Percentiles rank a stretch among this genome's conserved stretches.
phyloP scores from a whole-genome alignment of 176 grass and related monocot genomes.

The barley (Hordeum vulgare) region MorexV3_pseudomolecules_assembly NC_058522.1:5165653-5166152 shows the following conservation, averaged over 20 bases:
- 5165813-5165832: neutral
- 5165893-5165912: constrained; percentile 11
- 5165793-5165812: neutral
- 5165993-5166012: constrained; percentile 5
- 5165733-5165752: too few species aligned
- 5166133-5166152: constrained; percentile 17
- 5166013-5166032: neutral
- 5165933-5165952: neutral
- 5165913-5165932: neutral
- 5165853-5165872: neutral
- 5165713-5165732: neutral
- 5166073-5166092: constrained; percentile 33
- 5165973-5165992: constrained; percentile 31
- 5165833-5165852: too few species aligned
- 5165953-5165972: constrained; percentile 27
- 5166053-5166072: constrained; percentile 39
- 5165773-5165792: neutral
- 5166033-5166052: constrained; percentile 20
- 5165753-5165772: too few species aligned
- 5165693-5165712: neutral
- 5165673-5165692: neutral
- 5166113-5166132: constrained; percentile 28
- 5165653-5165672: neutral
- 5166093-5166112: constrained; percentile 40
- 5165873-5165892: neutral